Base-by-base conservation (phyloP, 495 filamentous ascomycete genomes). In the Amorphotheca resinae region DNA sequence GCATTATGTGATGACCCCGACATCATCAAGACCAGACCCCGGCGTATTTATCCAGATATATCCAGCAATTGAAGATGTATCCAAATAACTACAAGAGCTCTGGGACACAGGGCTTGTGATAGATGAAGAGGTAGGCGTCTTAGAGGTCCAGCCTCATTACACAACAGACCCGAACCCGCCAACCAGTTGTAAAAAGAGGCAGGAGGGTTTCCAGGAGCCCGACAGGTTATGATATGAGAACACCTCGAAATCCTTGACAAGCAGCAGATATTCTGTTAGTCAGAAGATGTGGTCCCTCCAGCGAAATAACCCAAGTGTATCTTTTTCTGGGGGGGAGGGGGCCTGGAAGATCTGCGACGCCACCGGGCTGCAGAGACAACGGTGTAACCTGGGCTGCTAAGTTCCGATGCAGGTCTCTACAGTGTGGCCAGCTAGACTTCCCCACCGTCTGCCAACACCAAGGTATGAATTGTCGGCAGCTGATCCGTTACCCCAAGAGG, bases 1-100 rank as follows among this genome's bases (percentile, higher is more conserved):
- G 59, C 61, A 53, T 68, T 66, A 53, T 72, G 68, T 42, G 69
- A 64, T 59, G 65, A 58, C 42, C 68, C 64, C 51, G 68, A 67
- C 72, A 76, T 76, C 54, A 51, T 66, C 53, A 50, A 55, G 32
- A 12, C 22, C 36, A 1, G 31, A 35, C 20, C 6, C 43, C 44
- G 28, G 22, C 33, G 31, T 7, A 32, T 52, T 53, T 46, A 49
- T 48, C 44, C 49, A 52, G 25, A 45, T 39, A 26, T 23, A 41
- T 22, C 35, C 37, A 41, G n/a, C 33, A 21, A 15, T 26, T 25
- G 28, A 23, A 41, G 23, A 25, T n/a, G n/a, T n/a, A n/a, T n/a
- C n/a, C n/a, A n/a, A n/a, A n/a, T 28, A 28, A 28, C 25, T 5
- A 11, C 25, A 11, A 28, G 25, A 28, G 25, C 20, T 41, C 22